Percentiles rank a stretch among this genome's conserved stretches.
These are phyloP conservation scores for Beauveria rudraprayagi DNA, from an alignment of 2,329 filamentous ascomycete species.

Conservation along the genomic window DNA sequence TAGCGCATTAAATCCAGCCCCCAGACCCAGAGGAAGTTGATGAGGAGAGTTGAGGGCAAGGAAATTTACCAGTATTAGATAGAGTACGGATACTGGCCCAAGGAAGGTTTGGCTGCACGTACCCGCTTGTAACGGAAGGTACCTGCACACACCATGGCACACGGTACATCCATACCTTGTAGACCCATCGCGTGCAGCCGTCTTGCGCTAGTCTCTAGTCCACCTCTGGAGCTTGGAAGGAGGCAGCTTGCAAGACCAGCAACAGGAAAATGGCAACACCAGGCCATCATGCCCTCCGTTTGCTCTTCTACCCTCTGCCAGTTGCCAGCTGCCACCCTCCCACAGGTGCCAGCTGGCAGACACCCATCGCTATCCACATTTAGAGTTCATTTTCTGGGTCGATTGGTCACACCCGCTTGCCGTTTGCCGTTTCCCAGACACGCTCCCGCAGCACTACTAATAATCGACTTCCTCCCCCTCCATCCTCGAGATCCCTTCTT, in stretches of 20 bases:
- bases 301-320: neutral
- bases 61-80: too few species aligned
- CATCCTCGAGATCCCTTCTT: neutral
- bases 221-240: neutral
- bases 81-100: too few species aligned
- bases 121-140: constrained; percentile 9
- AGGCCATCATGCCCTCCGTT: constrained; percentile 2
- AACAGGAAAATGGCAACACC: neutral
- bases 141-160: neutral
- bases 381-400: constrained; percentile 1
- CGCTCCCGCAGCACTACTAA: constrained; percentile 6
- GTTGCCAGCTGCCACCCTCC: neutral
- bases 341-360: neutral
- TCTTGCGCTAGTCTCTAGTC: neutral
- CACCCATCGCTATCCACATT: neutral
- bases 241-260: neutral
- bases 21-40: too few species aligned
- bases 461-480: constrained; percentile 7
- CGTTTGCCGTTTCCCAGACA: constrained; percentile 11
- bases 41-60: too few species aligned
- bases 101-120: neutral
- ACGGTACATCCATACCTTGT: neutral
- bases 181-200: neutral
- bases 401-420: constrained; percentile 1
- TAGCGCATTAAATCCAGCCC: neutral